Base-by-base conservation (phyloP, 257 asterid genomes). In the Penstemon eatonii region DNA sequence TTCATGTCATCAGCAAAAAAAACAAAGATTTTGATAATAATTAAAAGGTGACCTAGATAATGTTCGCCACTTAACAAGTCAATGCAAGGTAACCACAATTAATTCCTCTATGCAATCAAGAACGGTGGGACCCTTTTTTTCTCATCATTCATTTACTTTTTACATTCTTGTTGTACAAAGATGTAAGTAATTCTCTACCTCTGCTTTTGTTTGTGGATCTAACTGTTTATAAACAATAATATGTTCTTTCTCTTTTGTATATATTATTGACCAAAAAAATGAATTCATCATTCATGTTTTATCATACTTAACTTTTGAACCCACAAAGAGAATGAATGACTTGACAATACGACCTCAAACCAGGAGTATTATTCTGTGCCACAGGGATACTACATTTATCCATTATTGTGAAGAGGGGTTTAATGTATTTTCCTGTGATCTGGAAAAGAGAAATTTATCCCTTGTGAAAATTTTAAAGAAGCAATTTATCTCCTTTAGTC, bases 1-100 rank as follows among this genome's bases (percentile, higher is more conserved):
- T 47, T 36, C 19, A 60, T 38, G 42, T 50, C 36, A 50, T 60
- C 6, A 36, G 6, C 46, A 38, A 37, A 3, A 36, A 12, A 57
- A 58, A 78, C 73, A 74, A 73, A 74, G 71, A 78, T 71, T 47
- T 59, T 59, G 11, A 25, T 2, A 25, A 72, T 73, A 4, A 75
- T 75, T 65, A 67, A 4, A 46, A 39, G 45, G 56, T 46, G 70
- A 68, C 58, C n/a, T 15, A 42, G 44, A 69, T 19, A 13, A 38
- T 13, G 74, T 43, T 70, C 56, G 37, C 76, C 83, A 81, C 79
- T 73, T 18, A 5, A n/a, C 12, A 41, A 76, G 75, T 77, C 73
- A 74, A 67, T 63, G 72, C 45, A 53, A 66, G 67, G 64, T 62
- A 52, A n/a, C 76, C 76, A 70, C 73, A 73, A 25, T 42, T 12